phyloP scores from a whole-genome alignment of 192 early-diverging fungal species.

The Oehlia diaphana region DNA sequence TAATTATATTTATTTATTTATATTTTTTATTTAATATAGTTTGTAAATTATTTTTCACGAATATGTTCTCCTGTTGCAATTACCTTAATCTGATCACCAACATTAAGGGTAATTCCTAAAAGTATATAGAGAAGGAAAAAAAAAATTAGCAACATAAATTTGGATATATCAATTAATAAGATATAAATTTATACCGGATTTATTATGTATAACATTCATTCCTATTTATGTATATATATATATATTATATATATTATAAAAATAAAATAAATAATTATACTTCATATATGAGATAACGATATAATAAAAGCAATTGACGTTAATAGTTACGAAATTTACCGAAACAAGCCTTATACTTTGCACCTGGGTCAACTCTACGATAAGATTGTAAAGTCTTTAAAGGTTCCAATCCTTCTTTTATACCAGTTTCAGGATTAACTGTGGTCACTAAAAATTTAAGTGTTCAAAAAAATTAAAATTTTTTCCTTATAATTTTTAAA shows the following conservation, averaged over 20 bases:
- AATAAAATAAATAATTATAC: not conserved
- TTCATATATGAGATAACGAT: not conserved
- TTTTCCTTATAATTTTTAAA: too few relatives aligned
- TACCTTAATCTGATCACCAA: conserved; percentile 9
- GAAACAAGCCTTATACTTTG: conserved; percentile 48
- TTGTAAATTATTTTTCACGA: not conserved
- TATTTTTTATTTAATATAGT: not conserved
- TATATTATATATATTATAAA: not conserved
- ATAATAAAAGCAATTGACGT: not conserved
- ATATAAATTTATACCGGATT: conserved; percentile 13
- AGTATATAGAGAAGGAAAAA: not conserved
- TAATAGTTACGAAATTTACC: conserved; percentile 28
- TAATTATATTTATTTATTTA: not conserved
- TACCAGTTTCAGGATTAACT: conserved; percentile 52
- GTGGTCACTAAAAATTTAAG: conserved; percentile 46
- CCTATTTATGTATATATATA: not conserved
- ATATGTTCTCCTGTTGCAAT: conserved; percentile 20
- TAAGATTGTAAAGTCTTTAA: conserved; percentile 53
- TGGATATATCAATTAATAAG: not conserved
- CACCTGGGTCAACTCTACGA: conserved; percentile 50
- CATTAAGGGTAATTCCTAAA: not conserved
- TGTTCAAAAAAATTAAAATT: not conserved
- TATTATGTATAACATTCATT: conserved; percentile 23
- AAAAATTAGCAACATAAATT: not conserved
- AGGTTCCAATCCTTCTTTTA: conserved; percentile 53